Evolutionary conservation across 345 rosid genomes (phyloP).

Genomic region (Ricinus communis): DNA sequence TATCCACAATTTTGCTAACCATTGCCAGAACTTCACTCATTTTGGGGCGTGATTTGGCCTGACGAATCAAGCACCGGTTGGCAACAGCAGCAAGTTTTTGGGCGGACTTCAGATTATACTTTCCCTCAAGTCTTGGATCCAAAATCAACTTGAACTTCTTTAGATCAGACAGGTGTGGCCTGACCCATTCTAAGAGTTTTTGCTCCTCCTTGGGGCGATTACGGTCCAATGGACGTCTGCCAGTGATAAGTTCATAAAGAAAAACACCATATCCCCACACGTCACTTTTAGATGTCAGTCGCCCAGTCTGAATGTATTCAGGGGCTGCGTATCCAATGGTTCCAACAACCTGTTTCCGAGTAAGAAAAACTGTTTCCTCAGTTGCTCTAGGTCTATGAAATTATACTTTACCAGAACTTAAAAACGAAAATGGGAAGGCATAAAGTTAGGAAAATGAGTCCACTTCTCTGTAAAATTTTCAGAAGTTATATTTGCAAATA

Average conservation of each 20-base stretch:
- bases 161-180: constrained; percentile 66
- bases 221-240: constrained; percentile 76
- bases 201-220: constrained; percentile 85
- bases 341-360: constrained; percentile 66
- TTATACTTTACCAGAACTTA: background rate
- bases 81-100: constrained; percentile 79
- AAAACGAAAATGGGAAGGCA: too few relatives aligned
- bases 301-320: constrained; percentile 84
- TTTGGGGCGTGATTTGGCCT: constrained; percentile 66
- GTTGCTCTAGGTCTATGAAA: background rate
- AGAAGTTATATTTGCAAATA: background rate
- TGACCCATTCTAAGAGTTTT: constrained; percentile 89
- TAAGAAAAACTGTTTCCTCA: constrained; percentile 1
- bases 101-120: constrained; percentile 58
- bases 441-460: too few relatives aligned
- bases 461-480: too few relatives aligned
- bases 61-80: constrained; percentile 65
- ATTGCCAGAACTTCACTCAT: constrained; percentile 77
- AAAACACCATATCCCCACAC: constrained; percentile 94
- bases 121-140: constrained; percentile 82
- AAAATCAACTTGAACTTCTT: constrained; percentile 70
- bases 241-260: constrained; percentile 87
- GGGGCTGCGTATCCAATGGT: constrained; percentile 98
- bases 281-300: constrained; percentile 75
- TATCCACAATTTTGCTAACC: constrained; percentile 57